Evolutionary conservation across 371 early-diverging fungal species (phyloP), one percentile per base, ranked within the genome.

Genomic region (Apophysomyces sp.): DNA sequence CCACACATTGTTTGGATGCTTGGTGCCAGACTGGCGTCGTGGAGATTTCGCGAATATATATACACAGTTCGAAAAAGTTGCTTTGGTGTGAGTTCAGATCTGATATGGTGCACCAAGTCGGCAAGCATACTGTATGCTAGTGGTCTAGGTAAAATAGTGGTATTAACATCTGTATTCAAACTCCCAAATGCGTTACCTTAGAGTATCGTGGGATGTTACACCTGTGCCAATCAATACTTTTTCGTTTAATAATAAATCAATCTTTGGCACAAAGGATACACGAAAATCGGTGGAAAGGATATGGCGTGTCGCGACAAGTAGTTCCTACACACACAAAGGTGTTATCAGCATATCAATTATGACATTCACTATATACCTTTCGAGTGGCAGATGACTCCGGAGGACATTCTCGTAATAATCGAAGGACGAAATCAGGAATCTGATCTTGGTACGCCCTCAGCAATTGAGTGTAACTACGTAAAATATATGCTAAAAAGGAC

Each of bases 1-100:
- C 91, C 92, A 62, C 98, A 96, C 93, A 98, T 95, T 0, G 94
- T 96, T 68, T 97, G 97, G 54, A 98, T 94, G 61, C 90, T 92
- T 4, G 92, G 87, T 28, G 94, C 88, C 41, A 98, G 79, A 15
- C 86, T 84, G 7, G 86, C 84, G 68, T 99, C 98, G 64, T 97
- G 96, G 41, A 98, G 74, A 67, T 94, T 93, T 21, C 88, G 82
- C 2, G 95, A 89, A 73, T 97, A 98, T 24, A 96, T 91, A 58
- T 91, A 87, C 12, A 98, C 90, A 12, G 93, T 93, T 49, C 83
- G 76, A 2, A 90, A 78, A 7, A 98, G 77, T 68, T 96, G 96
- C 5, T 71, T 63, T 5, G 88, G 84, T 2, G 89, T 85, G 5
- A 98, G 82, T 41, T 95, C 94, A 1, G 82, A 79, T 18, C 98